Evolutionary conservation across 2,329 filamentous ascomycete genomes (phyloP), one percentile per base, ranked within the genome.

Genomic region (Corinectria fuckeliana): DNA sequence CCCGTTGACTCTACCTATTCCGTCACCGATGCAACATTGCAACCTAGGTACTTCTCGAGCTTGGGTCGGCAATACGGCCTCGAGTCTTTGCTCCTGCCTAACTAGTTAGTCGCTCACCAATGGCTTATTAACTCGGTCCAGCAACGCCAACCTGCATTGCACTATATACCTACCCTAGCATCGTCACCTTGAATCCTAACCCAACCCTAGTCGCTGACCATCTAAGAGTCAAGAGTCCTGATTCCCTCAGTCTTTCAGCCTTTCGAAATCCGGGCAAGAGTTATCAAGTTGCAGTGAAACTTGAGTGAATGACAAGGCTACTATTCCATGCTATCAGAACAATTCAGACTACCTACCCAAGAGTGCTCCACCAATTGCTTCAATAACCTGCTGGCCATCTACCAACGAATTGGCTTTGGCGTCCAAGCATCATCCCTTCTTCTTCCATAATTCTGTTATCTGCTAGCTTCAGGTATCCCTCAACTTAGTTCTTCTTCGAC

Each of bases 401-500:
- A 42, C 49, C 63, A 57, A 62, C 44, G 36, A 54, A 52, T 60
- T 50, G 38, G 45, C 51, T 51, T 50, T 45, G n/a, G 42, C 42
- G 28, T 26, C 25, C 42, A 13, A 18, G 6, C 9, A n/a, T 20
- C 44, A 32, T 39, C 50, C 32, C 44, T 49, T 32, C 41, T 57
- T 42, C 38, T 50, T 18, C 21, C 49, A 47, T 20, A 44, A 32
- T 30, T 45, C 41, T 50, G 48, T 32, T 28, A 18, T 25, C 39
- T 23, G 11, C 16, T 30, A 21, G 13, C 51, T 51, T 23, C 18
- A 18, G 39, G n/a, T 38, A n/a, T 57, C 34, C 20, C 52, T 32
- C 21, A 10, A 13, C 13, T 41, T 70, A 77, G 58, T 69, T 71
- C 72, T 75, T 79, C 71, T 77, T 78, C 28, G 68, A 69, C 5